Conservation (phyloP, 1,284 basidiomycete genomes). For the Puccinia triticina region DNA sequence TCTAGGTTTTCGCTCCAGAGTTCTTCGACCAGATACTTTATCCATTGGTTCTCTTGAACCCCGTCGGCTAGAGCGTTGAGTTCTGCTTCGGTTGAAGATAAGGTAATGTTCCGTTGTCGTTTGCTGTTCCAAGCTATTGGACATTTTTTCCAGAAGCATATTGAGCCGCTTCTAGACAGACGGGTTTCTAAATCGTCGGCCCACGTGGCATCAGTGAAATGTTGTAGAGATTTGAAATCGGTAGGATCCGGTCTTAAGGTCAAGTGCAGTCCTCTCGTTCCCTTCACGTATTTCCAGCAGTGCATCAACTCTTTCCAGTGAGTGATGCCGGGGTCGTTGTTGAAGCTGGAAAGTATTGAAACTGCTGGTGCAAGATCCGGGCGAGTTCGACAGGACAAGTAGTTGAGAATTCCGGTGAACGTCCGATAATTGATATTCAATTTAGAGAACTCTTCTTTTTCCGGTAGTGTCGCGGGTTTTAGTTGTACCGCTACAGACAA, state of each 20-base stretch:
- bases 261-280: neutral
- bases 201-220: neutral
- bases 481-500: neutral
- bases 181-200: neutral
- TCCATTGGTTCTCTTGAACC: slow-evolving; percentile 5
- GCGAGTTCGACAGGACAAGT: neutral
- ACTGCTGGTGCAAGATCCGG: slow-evolving; percentile 1
- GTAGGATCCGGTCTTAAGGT: neutral
- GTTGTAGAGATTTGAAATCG: neutral
- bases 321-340: neutral
- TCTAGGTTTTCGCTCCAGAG: too few relatives aligned
- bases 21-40: neutral
- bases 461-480: neutral
- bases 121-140: slow-evolving; percentile 5
- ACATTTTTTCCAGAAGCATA: neutral
- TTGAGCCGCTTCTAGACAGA: neutral
- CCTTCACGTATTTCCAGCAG: neutral
- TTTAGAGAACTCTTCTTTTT: neutral
- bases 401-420: slow-evolving; percentile 4
- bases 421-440: slow-evolving; percentile 17
- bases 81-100: neutral
- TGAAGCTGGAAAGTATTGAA: neutral
- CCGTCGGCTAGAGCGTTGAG: neutral
- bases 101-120: neutral
- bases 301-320: neutral